Evolutionary conservation across 78 protist species (phyloP).

Genomic region (Thecamonas trahens): DNA sequence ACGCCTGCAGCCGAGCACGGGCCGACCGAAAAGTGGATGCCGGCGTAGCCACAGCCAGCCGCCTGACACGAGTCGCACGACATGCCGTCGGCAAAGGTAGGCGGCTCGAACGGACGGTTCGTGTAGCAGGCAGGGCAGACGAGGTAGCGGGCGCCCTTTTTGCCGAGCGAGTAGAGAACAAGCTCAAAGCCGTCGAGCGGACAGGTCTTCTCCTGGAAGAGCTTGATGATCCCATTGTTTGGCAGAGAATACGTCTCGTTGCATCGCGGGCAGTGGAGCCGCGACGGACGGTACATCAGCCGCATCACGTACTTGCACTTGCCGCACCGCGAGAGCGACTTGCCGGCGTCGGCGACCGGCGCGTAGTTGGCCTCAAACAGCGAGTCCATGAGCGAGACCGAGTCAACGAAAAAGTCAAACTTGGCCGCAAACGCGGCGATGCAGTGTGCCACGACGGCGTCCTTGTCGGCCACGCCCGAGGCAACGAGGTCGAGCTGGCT

Average conservation of each 20-base stretch:
- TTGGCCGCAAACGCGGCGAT: no score
- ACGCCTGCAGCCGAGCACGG: background rate
- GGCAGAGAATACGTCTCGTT: conserved; percentile 33
- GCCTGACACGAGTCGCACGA: background rate
- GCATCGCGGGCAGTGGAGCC: conserved; percentile 37
- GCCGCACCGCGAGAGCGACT: conserved; percentile 4
- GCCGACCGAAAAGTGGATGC: conserved; percentile 7
- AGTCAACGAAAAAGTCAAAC: no score
- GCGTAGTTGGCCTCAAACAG: background rate
- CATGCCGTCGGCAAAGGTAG: background rate
- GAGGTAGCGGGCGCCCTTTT: background rate
- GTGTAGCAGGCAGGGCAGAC: conserved; percentile 33
- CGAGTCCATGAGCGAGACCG: background rate
- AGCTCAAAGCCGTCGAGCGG: conserved; percentile 49
- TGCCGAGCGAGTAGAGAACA: background rate
- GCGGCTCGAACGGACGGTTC: no score
- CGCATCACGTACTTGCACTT: conserved; percentile 2
- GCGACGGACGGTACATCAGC: background rate
- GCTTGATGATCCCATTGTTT: conserved; percentile 8
- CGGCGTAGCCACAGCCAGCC: conserved; percentile 10
- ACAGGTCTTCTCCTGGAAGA: conserved; percentile 8
- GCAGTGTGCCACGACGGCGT: background rate
- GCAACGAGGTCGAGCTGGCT: conserved; percentile 7
- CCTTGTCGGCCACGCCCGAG: background rate
- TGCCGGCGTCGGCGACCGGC: background rate